A percentile compares a stretch with the other conserved stretches of the same genome.
Conservation (phyloP, 2,329 filamentous ascomycete genomes). For the Chaetomiaceae sp. region DNA sequence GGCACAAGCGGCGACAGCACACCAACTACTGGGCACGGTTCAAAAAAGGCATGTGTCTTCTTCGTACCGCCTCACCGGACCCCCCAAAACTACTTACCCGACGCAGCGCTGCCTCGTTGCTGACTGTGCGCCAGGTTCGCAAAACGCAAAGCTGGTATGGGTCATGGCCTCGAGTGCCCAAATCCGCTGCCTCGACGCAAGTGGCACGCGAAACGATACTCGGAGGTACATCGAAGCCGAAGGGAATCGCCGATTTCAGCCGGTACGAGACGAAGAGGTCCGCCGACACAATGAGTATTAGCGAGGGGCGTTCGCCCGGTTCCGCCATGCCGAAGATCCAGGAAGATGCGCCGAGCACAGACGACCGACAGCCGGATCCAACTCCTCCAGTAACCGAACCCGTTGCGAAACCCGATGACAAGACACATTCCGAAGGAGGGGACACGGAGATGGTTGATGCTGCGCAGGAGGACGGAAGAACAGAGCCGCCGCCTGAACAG, state of each 20-base stretch:
- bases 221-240: conserved; percentile 49
- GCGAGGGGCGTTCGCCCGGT: conserved; percentile 31
- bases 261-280: conserved; percentile 46
- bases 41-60: conserved; percentile 20
- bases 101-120: background rate
- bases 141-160: conserved; percentile 60
- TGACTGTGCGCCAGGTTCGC: conserved; percentile 38
- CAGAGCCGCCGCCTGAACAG: background rate
- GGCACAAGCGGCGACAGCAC: conserved; percentile 1
- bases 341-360: conserved; percentile 24
- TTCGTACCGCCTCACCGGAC: background rate
- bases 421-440: background rate
- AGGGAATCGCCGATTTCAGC: conserved; percentile 45
- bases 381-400: conserved; percentile 6
- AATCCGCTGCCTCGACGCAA: conserved; percentile 56
- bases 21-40: conserved; percentile 4
- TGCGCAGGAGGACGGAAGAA: background rate
- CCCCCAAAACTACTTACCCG: background rate
- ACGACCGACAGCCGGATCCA: conserved; percentile 9
- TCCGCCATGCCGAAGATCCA: conserved; percentile 31
- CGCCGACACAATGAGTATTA: conserved; percentile 30
- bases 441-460: conserved; percentile 5
- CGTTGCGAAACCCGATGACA: conserved; percentile 6
- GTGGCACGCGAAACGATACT: conserved; percentile 58
- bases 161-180: conserved; percentile 53